Base-by-base conservation (phyloP, 208 protist genomes). In the Trypanosoma vivax region DNA sequence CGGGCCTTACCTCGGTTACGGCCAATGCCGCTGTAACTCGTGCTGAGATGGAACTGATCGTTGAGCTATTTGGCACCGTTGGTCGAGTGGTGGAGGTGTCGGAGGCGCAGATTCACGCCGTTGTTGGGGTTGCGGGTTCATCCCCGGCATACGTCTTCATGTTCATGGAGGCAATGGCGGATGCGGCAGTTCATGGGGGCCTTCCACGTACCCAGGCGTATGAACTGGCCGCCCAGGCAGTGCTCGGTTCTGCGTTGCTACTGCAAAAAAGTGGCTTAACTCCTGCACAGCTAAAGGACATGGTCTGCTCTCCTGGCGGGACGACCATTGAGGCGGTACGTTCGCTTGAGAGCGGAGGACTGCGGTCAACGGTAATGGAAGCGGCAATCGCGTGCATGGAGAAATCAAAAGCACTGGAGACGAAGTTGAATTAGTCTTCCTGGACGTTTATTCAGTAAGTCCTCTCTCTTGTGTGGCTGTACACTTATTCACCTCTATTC, bases 131-230 rank as follows among this genome's bases (percentile, higher is more conserved):
- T 4, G 79, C 78, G 16, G 97, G 97, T 6, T 92, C 77, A 3
- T 96, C 96, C 0, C 96, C 96, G 2, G 97, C 96, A 0, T 99
- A 97, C 50, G 90, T 96, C 1, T 98, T 96, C 62, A 66, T 94
- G 60, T 91, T 98, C 55, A 89, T 98, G 50, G 96, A 98, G 62
- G 96, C 96, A 1, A 70, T 99, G 28, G 78, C 79, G n/a, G 97
- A 99, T 45, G 97, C 87, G 14, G 96, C 91, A 30, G 96, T 98
- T 10, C 68, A 67, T 7, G 76, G 74, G 2, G 96, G 96, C 0
- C 57, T 98, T 23, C 74, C 85, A 0, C 78, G 96, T 11, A 60
- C 74, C 7, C 79, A 86, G 31, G 83, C 96, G 7, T 66, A 86
- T 35, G 69, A 78, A 41, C 84, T 98, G 45, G 96, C 96, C 6